A percentile compares a stretch with the other conserved stretches of the same genome.
Evolutionary conservation across 192 early-diverging fungal species (phyloP).

Genomic region (Gryganskiella cystojenkinii): DNA sequence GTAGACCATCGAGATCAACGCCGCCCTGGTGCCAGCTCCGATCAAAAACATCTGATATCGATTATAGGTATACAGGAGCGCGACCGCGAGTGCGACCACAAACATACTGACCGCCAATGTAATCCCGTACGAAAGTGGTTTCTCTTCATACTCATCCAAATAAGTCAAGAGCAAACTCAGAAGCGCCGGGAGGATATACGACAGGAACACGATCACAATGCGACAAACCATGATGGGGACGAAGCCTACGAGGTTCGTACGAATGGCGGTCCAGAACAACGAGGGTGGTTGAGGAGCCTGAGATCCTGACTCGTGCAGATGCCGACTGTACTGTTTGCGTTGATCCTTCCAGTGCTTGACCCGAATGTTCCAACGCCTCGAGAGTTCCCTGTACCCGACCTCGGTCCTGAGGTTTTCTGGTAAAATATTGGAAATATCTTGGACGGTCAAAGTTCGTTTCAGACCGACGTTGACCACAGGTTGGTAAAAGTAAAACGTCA

Average conservation of each 20-base stretch:
- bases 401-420: slow-evolving; percentile 13
- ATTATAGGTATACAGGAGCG: slow-evolving; percentile 52
- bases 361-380: neutral
- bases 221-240: slow-evolving; percentile 23
- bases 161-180: slow-evolving; percentile 18
- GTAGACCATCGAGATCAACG: slow-evolving; percentile 65
- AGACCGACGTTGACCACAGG: slow-evolving; percentile 7
- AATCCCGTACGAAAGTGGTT: slow-evolving; percentile 60
- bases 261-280: slow-evolving; percentile 18
- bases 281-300: slow-evolving; percentile 2
- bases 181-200: slow-evolving; percentile 15
- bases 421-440: slow-evolving; percentile 1
- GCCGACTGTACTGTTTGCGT: neutral
- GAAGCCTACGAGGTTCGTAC: neutral
- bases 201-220: slow-evolving; percentile 22
- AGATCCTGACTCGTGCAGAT: neutral
- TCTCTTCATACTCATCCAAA: slow-evolving; percentile 20
- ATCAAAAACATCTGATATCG: slow-evolving; percentile 60
- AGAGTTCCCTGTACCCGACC: neutral
- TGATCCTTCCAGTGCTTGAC: neutral
- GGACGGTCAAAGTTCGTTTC: slow-evolving; percentile 1
- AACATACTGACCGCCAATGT: slow-evolving; percentile 56
- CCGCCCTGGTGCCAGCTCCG: slow-evolving; percentile 56
- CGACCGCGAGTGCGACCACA: slow-evolving; percentile 50
- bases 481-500: slow-evolving; percentile 15